Evolutionary conservation across 768 basidiomycete genomes (phyloP), one percentile per base, ranked within the genome.

Genomic region (Naganishia friedmannii): DNA sequence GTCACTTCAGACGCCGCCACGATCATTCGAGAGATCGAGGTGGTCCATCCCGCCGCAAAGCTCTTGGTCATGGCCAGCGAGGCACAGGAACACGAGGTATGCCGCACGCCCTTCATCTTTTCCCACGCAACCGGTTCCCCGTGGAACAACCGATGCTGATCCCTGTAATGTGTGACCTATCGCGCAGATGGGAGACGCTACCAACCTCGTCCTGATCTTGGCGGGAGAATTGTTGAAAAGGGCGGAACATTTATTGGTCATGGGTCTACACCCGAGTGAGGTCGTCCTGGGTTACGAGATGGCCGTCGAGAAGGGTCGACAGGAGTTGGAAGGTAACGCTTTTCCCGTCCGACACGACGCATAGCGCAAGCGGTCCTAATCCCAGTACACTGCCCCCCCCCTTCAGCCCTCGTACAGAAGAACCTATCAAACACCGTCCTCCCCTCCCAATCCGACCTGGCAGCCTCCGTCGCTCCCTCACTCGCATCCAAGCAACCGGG

Each of bases 1-100:
- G 94, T 98, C 71, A 99, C 96, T 39, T 95, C 93, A 56, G 95
- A 99, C 86, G 95, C 96, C 12, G 96, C 96, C 15, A 98, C 95
- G 70, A 98, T 99, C 82, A 93, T 99, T 77, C 87, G 90, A 73
- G 96, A 99, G 83, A 88, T 98, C 78, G 96, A 99, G 79, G 93
- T 99, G 68, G 93, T 98, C 19, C 96, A 99, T 82, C 96, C 96
- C 0, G 96, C 95, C 6, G 96, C 94, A 37, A 99, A 98, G 80
- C 84, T 99, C n/a, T 83, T 98, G n/a, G 95, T 97, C 17, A 96
- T 97, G 93, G 92, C 93, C 31, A 92, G 91, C 31, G 93, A 97
- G 77, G 91, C 95, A 15, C 96, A 98, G 80, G 96, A 97, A 80
- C 81, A 88, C 0, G 95, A 98, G 86, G 93, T 92, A 69, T n/a